Percentiles rank a stretch among this genome's conserved stretches.
Evolutionary conservation across 345 rosid genomes (phyloP).

Genomic region (Euphorbia lathyris): DNA sequence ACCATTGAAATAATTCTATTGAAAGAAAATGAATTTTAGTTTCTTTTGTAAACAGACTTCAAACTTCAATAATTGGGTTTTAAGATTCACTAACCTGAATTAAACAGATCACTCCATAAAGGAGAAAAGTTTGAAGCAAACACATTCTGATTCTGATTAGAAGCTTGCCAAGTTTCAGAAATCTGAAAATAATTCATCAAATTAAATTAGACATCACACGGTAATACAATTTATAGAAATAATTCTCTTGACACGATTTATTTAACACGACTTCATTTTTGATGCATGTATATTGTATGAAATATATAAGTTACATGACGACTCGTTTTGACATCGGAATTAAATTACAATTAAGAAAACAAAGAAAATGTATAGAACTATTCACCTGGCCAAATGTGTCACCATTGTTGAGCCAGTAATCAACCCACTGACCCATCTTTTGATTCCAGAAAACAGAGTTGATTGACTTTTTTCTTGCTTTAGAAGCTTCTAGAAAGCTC

Average conservation of each 20-base stretch:
- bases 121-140: slow-evolving; percentile 87
- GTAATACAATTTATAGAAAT: too few relatives aligned
- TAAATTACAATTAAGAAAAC: neutral
- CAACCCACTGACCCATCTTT: slow-evolving; percentile 79
- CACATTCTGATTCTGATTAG: slow-evolving; percentile 55
- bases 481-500: slow-evolving; percentile 49
- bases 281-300: too few relatives aligned
- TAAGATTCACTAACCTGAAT: slow-evolving; percentile 51
- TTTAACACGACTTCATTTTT: too few relatives aligned
- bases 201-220: too few relatives aligned
- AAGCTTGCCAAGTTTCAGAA: slow-evolving; percentile 50
- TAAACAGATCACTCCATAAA: slow-evolving; percentile 67
- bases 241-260: too few relatives aligned
- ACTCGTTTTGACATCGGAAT: too few relatives aligned
- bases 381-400: slow-evolving; percentile 29
- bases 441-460: slow-evolving; percentile 70
- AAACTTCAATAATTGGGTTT: neutral
- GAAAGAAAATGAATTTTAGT: neutral
- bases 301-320: too few relatives aligned
- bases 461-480: slow-evolving; percentile 57
- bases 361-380: neutral
- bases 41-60: neutral
- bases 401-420: slow-evolving; percentile 56
- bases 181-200: slow-evolving; percentile 33
- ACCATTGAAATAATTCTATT: neutral